A percentile compares a stretch with the other conserved stretches of the same genome.
Conservation (phyloP, 106 monocot genomes). For the Dendrobium nobile region DNA sequence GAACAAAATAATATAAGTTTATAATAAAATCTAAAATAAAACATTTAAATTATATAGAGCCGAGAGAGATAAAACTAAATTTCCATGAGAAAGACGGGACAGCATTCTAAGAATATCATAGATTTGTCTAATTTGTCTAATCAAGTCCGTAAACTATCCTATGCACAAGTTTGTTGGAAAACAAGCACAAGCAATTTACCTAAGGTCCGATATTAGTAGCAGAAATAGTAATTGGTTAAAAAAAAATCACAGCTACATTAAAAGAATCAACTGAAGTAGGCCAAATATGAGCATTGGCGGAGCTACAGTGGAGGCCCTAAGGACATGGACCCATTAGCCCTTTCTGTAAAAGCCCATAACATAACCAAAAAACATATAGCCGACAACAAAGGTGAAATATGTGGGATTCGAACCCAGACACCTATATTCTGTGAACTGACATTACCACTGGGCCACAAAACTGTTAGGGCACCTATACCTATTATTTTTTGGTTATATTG, state of each 20-base stretch:
- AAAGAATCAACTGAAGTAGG: not conserved
- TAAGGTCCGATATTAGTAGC: not conserved
- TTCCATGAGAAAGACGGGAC: not conserved
- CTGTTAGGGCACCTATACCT: no score
- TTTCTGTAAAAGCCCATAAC: no score
- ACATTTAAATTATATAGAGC: not conserved
- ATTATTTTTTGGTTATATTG: no score
- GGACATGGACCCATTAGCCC: no score
- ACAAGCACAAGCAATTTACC: not conserved
- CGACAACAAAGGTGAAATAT: no score
- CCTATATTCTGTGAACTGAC: no score
- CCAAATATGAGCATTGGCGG: not conserved
- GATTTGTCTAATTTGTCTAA: not conserved
- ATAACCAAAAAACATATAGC: no score
- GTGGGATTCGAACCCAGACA: no score
- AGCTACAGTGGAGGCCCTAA: no score
- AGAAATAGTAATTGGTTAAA: not conserved
- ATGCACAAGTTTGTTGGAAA: not conserved
- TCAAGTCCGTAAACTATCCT: not conserved
- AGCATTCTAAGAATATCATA: not conserved
- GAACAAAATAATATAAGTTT: not conserved
- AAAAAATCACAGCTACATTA: not conserved
- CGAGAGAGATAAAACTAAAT: not conserved
- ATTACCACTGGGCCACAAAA: no score
- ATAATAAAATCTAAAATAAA: not conserved